Evolutionary conservation across 2,329 filamentous ascomycete genomes (phyloP), one percentile per base, ranked within the genome.

Genomic region (Esteya vermicola): DNA sequence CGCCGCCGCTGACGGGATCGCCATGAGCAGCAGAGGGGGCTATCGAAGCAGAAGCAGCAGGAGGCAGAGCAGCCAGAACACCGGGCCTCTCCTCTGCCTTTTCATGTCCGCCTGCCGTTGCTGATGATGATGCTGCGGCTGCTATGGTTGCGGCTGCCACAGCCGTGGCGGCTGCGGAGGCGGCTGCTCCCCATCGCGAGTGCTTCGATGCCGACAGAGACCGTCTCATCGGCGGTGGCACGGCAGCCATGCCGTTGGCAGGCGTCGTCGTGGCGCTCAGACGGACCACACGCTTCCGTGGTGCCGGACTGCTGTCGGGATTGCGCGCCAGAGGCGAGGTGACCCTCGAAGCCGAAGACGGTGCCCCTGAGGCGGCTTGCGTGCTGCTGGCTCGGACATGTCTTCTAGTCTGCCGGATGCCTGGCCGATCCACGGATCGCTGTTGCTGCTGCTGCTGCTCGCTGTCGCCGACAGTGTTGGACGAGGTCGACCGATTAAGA

Each of bases 271-370:
- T n/a, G n/a, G 47, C 43, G 53, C 70, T 75, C 16, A 77, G 57
- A 13, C 72, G 65, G 14, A 77, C 70, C 23, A 77, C 67, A 31
- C 72, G 61, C 52, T 73, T 75, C 45, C 71, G 62, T 2, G 53
- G 55, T 3, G 63, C 59, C 0, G 72, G 72, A 48, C 70, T 75
- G 40, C 57, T 59, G 31, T 72, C 69, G 34, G 62, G 58, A 38
- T 69, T 37, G 14, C 18, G 54, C 4, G 38, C 18, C 6, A 39
- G 30, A 2, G 69, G 68, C 16, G 67, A 72, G 2, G 56, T 50
- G 9, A 56, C 58, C 27, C 59, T 56, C 9, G 64, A 64, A 2
- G 45, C 35, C 2, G 46, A 38, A 1, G 43, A 39, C 9, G 23
- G 20, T 12, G 19, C 31, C 5, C 21, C 14, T 10, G 25, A 13